Evolutionary conservation across 495 filamentous ascomycete genomes (phyloP).

Genomic region (Parachaetomium inaequale): DNA sequence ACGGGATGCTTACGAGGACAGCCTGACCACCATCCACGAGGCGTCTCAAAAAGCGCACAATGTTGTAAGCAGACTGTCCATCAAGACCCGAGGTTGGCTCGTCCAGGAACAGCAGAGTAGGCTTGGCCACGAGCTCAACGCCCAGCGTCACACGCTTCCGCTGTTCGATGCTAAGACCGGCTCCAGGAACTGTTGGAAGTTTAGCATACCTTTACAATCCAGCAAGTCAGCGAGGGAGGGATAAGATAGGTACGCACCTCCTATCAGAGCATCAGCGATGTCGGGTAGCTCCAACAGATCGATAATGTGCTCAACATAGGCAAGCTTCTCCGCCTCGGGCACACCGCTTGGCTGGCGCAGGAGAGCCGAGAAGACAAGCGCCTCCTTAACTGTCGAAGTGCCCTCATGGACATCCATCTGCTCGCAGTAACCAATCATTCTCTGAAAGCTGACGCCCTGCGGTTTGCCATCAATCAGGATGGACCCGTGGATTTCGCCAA

Average conservation of each 20-base stretch:
- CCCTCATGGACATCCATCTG: constrained; percentile 80
- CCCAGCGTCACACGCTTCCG: constrained; percentile 74
- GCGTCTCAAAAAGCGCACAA: constrained; percentile 80
- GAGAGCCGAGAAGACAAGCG: constrained; percentile 71
- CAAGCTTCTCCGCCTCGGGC: constrained; percentile 64
- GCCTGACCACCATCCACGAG: constrained; percentile 69
- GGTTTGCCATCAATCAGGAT: constrained; percentile 68
- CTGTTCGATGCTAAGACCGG: constrained; percentile 50
- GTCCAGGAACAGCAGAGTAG: constrained; percentile 70
- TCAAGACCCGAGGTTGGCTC: constrained; percentile 83
- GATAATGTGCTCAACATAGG: constrained; percentile 82
- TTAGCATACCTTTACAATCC: background rate
- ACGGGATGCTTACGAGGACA: constrained; percentile 38
- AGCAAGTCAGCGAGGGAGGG: too few species aligned
- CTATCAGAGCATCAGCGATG: constrained; percentile 77
- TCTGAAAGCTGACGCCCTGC: constrained; percentile 67
- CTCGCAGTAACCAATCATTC: constrained; percentile 82
- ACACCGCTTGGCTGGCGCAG: constrained; percentile 68
- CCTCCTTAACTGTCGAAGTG: constrained; percentile 77
- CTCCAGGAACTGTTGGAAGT: constrained; percentile 54
- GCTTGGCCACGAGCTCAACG: constrained; percentile 86
- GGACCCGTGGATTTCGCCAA: constrained; percentile 45
- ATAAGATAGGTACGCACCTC: constrained; percentile 26
- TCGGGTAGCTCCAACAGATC: constrained; percentile 75
- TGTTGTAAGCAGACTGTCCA: constrained; percentile 72